These are phyloP conservation scores for Pseudogymnoascus sp. DNA, from an alignment of 2,329 filamentous ascomycete genomes.

Conservation along the genomic window DNA sequence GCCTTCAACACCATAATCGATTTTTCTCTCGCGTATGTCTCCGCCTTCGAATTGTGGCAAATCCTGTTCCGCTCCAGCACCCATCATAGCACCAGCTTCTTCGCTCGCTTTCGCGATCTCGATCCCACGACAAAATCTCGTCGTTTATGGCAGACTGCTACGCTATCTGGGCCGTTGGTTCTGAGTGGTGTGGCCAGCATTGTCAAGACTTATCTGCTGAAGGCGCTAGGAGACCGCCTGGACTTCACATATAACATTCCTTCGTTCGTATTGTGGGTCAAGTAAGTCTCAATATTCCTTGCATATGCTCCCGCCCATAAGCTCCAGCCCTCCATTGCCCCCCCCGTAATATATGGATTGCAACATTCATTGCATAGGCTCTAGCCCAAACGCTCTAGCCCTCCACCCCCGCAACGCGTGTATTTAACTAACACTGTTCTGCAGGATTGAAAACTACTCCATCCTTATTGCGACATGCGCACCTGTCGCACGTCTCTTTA, in stretches of 20 bases:
- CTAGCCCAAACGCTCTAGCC: not conserved
- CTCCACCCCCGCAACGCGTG: not conserved
- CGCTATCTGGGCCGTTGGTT: conserved; percentile 29
- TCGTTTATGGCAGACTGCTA: conserved; percentile 31
- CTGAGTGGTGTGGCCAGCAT: conserved; percentile 31
- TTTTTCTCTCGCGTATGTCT: conserved; percentile 27
- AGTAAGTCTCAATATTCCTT: conserved; percentile 23
- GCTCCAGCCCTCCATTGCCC: not conserved
- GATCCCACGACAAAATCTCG: conserved; percentile 27
- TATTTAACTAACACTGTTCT: not conserved
- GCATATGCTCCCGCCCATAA: not conserved
- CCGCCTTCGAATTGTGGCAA: conserved; percentile 31
- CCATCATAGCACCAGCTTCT: conserved; percentile 21
- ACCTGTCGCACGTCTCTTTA: conserved; percentile 30
- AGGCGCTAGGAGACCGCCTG: conserved; percentile 28
- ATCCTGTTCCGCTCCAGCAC: conserved; percentile 29
- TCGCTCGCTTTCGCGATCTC: conserved; percentile 28
- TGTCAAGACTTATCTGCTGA: conserved; percentile 32
- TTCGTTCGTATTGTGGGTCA: conserved; percentile 31
- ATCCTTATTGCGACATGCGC: conserved; percentile 32
- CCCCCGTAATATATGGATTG: too few relatives aligned
- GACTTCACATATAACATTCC: conserved; percentile 34
- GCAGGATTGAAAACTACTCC: conserved; percentile 32
- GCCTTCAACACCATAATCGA: conserved; percentile 32
- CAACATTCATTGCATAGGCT: too few relatives aligned